Evolutionary conservation across 352 stramenopile genomes (phyloP).

Genomic region (Plasmopara halstedii): DNA sequence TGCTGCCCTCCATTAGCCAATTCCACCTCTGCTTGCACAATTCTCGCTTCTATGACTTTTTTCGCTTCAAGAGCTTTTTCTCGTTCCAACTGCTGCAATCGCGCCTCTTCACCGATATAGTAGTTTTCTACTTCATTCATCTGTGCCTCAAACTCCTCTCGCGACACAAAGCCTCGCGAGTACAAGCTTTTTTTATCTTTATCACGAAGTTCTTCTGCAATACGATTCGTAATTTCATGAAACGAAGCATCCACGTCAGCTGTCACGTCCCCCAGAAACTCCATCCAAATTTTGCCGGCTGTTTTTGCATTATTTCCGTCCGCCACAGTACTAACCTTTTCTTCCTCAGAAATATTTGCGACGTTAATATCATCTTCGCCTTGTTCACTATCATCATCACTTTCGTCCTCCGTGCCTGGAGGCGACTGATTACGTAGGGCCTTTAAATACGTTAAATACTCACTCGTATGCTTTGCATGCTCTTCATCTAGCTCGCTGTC

Average conservation of each 20-base stretch:
- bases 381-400: constrained; percentile 3
- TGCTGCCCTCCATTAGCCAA: neutral
- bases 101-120: constrained; percentile 26
- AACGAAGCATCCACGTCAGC: constrained; percentile 39
- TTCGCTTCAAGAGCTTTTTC: constrained; percentile 21
- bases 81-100: constrained; percentile 22
- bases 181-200: constrained; percentile 34
- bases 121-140: constrained; percentile 28
- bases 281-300: constrained; percentile 45
- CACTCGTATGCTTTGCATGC: constrained; percentile 29
- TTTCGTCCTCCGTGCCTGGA: constrained; percentile 6
- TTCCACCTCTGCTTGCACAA: constrained; percentile 5
- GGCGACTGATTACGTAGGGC: constrained; percentile 24
- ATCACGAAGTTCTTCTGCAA: constrained; percentile 39
- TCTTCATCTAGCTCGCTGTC: constrained; percentile 61
- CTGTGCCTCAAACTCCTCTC: constrained; percentile 35
- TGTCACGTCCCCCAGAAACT: constrained; percentile 57
- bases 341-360: constrained; percentile 1
- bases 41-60: constrained; percentile 18
- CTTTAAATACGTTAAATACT: constrained; percentile 45
- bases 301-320: constrained; percentile 8
- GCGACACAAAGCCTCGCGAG: constrained; percentile 49
- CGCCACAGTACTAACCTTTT: constrained; percentile 5
- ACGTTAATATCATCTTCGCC: constrained; percentile 13
- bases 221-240: constrained; percentile 37